Conservation (phyloP, 75 land plant genomes). For the Sequoia sempervirens region DNA sequence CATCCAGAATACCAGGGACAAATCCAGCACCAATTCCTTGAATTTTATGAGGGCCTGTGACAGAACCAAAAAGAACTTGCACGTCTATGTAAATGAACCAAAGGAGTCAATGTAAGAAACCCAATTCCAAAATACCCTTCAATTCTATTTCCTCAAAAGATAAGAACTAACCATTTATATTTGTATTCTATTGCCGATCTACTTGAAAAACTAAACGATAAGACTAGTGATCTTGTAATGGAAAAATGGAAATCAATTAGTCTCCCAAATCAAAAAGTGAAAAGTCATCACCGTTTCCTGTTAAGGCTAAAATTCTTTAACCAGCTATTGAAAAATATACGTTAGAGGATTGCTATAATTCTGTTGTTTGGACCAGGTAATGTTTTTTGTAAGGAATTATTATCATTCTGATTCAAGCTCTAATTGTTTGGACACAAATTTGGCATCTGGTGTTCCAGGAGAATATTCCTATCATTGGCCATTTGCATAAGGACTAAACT, state of each 20-base stretch:
- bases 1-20: constrained; percentile 74
- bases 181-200: neutral
- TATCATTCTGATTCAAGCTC: neutral
- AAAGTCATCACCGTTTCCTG: neutral
- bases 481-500: neutral
- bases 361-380: neutral
- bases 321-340: constrained; percentile 1
- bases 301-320: neutral
- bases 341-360: neutral
- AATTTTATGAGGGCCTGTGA: constrained; percentile 76
- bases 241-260: neutral
- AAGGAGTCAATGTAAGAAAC: neutral
- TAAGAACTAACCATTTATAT: neutral
- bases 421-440: neutral
- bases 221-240: neutral
- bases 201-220: neutral
- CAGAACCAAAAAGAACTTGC: neutral
- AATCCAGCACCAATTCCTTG: constrained; percentile 97
- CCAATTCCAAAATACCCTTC: neutral
- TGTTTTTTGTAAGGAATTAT: neutral
- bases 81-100: neutral
- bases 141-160: neutral
- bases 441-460: too few relatives aligned
- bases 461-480: neutral
- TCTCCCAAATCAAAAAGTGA: neutral